Evolutionary conservation across 176 grass and related monocot species (phyloP).

Genomic region (Luzula sylvatica): DNA sequence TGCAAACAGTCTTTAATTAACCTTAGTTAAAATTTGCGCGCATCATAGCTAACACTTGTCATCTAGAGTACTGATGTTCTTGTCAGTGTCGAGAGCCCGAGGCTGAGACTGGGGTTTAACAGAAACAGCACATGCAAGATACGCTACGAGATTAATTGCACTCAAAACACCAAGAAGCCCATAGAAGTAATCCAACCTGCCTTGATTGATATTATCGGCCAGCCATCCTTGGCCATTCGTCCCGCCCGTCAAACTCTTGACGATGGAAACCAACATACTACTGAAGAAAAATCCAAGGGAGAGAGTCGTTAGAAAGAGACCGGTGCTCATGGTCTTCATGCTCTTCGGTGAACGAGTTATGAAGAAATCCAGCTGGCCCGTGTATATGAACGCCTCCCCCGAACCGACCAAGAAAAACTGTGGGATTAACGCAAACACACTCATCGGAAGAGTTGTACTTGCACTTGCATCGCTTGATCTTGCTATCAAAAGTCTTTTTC

Average conservation of each 20-base stretch:
- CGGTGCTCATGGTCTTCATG: constrained; percentile 94
- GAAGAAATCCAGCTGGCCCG: constrained; percentile 85
- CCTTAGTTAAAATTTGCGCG: neutral
- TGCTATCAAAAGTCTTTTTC: constrained; percentile 33
- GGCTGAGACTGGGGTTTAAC: constrained; percentile 9
- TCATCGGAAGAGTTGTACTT: constrained; percentile 33
- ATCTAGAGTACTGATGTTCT: neutral
- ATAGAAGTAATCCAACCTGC: constrained; percentile 70
- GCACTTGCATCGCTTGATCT: neutral
- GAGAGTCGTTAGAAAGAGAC: constrained; percentile 60
- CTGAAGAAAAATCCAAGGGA: constrained; percentile 78
- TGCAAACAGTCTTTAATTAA: neutral
- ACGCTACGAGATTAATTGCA: constrained; percentile 38
- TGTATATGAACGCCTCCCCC: constrained; percentile 80
- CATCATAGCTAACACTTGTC: constrained; percentile 1
- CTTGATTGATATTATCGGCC: constrained; percentile 52
- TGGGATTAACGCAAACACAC: constrained; percentile 53
- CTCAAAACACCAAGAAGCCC: constrained; percentile 45
- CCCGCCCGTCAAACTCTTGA: constrained; percentile 29
- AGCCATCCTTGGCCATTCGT: constrained; percentile 36
- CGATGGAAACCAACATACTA: constrained; percentile 59
- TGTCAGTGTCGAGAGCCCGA: neutral
- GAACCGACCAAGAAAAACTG: constrained; percentile 80
- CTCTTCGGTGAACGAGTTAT: constrained; percentile 72
- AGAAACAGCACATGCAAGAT: constrained; percentile 38